A percentile compares a stretch with the other conserved stretches of the same genome.
Evolutionary conservation across 179 eudicot species (phyloP).

Genomic region (Camellia oleifera): DNA sequence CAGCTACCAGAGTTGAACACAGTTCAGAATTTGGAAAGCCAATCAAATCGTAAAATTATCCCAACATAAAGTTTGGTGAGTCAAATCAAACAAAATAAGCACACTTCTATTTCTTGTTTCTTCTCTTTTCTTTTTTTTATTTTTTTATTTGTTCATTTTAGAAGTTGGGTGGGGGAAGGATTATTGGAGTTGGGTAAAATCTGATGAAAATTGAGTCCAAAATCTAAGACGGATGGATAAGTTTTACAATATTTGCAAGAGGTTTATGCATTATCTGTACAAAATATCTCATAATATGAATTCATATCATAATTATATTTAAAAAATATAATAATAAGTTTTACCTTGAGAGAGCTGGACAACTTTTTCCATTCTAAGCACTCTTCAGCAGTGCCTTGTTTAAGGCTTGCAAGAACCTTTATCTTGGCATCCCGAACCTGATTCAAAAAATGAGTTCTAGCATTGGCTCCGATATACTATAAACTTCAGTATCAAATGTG

Average conservation of each 20-base stretch:
- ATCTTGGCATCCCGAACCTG: constrained; percentile 95
- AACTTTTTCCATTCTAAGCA: constrained; percentile 70
- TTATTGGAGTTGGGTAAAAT: not conserved
- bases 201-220: not conserved
- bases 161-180: not conserved
- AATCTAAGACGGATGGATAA: not conserved
- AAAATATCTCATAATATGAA: not conserved
- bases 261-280: not conserved
- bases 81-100: not conserved
- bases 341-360: constrained; percentile 70
- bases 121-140: not conserved
- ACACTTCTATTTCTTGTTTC: not conserved
- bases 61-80: not conserved
- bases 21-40: not conserved
- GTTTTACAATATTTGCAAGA: too few species aligned
- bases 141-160: not conserved
- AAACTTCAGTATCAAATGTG: not conserved
- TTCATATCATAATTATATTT: not conserved
- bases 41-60: not conserved
- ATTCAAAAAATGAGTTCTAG: constrained; percentile 19
- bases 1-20: not conserved
- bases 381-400: constrained; percentile 69
- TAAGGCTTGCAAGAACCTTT: constrained; percentile 73
- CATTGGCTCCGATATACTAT: not conserved
- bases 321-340: not conserved